A percentile compares a stretch with the other conserved stretches of the same genome.
These are phyloP conservation scores for Cryphonectria naterciae DNA, from an alignment of 2,329 filamentous ascomycete genomes.

Conservation along the genomic window DNA sequence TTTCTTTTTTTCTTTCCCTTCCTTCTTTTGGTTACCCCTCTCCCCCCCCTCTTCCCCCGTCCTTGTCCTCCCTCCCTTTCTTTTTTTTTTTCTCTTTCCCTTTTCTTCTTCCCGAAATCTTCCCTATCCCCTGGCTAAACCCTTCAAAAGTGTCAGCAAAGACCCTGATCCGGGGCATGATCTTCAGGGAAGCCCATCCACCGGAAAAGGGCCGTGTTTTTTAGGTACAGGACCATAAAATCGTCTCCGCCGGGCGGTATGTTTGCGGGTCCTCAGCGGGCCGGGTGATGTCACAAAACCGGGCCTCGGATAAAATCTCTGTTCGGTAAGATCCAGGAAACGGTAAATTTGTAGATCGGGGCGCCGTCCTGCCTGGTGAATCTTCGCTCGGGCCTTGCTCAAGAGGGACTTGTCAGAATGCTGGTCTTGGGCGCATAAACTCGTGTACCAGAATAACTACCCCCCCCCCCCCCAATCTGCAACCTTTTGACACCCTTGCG, in stretches of 20 bases:
- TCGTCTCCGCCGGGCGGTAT: slow-evolving; percentile 19
- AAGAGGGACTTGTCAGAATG: not conserved
- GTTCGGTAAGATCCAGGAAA: slow-evolving; percentile 23
- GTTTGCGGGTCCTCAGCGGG: slow-evolving; percentile 24
- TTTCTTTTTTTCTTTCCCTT: not conserved
- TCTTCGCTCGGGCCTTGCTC: not conserved
- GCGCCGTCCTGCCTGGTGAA: not conserved
- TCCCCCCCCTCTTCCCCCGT: not conserved
- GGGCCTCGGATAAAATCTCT: slow-evolving; percentile 28
- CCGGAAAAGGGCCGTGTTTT: slow-evolving; percentile 26
- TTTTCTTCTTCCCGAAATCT: not conserved
- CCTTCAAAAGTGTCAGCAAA: too few relatives aligned
- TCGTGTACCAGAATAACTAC: not conserved
- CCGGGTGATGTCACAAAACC: slow-evolving; percentile 29
- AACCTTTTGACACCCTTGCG: not conserved
- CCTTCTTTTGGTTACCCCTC: not conserved
- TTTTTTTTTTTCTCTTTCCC: not conserved
- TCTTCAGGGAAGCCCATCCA: not conserved
- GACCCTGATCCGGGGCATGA: not conserved
- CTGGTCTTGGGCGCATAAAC: slow-evolving; percentile 3
- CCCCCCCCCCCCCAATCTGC: too few relatives aligned
- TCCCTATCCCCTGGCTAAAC: not conserved
- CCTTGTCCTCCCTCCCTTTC: not conserved
- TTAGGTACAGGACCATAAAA: slow-evolving; percentile 5
- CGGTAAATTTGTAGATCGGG: slow-evolving; percentile 9